Percentiles rank a stretch among this genome's conserved stretches.
Evolutionary conservation across 2,329 filamentous ascomycete genomes (phyloP).

Genomic region (Lachnum nothofagi): DNA sequence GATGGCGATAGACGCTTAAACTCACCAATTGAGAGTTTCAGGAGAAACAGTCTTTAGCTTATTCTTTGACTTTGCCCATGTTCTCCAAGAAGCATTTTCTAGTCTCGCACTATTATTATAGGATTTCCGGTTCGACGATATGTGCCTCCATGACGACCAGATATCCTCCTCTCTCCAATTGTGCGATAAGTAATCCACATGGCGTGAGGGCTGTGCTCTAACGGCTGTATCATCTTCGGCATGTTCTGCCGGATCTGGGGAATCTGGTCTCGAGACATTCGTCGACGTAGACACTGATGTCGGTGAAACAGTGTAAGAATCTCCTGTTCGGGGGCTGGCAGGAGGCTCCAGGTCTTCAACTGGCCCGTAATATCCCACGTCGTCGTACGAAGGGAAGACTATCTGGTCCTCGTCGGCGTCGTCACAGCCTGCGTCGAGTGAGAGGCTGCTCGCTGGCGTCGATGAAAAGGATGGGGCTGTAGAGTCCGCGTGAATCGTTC

Average conservation of each 20-base stretch:
- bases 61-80: conserved; percentile 91
- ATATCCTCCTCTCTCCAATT: conserved; percentile 97
- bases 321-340: conserved; percentile 44
- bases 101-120: conserved; percentile 77
- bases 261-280: conserved; percentile 41
- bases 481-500: conserved; percentile 47
- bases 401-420: conserved; percentile 72
- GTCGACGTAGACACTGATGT: conserved; percentile 56
- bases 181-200: conserved; percentile 92
- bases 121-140: conserved; percentile 71
- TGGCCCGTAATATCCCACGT: conserved; percentile 31
- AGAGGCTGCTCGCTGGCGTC: conserved; percentile 58
- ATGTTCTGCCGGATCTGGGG: conserved; percentile 18
- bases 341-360: conserved; percentile 48
- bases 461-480: conserved; percentile 54
- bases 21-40: conserved; percentile 88
- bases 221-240: conserved; percentile 49
- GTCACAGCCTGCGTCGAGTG: conserved; percentile 83
- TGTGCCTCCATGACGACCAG: conserved; percentile 94
- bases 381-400: conserved; percentile 40
- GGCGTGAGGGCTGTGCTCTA: conserved; percentile 62
- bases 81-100: conserved; percentile 95
- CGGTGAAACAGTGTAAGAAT: conserved; percentile 52
- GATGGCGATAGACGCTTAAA: conserved; percentile 15
- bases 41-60: conserved; percentile 81